Percentiles rank a stretch among this genome's conserved stretches.
phyloP scores from a whole-genome alignment of 257 asterid genomes.

The Solanum arcanum region DNA sequence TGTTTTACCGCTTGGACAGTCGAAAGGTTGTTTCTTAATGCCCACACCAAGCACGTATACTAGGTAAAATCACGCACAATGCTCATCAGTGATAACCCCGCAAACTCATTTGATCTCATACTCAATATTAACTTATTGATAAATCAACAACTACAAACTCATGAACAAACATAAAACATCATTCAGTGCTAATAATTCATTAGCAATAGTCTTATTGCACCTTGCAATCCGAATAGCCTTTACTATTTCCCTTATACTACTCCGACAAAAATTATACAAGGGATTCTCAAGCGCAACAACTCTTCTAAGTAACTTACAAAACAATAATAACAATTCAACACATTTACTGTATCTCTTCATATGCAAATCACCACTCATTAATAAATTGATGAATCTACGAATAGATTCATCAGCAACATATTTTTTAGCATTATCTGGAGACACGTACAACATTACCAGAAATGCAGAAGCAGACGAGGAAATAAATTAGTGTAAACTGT shows the following conservation, averaged over 20 bases:
- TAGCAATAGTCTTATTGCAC: too few relatives aligned
- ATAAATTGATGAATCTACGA: slow-evolving; percentile 23
- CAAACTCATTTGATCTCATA: slow-evolving; percentile 1
- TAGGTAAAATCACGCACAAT: background rate
- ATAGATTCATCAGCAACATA: slow-evolving; percentile 42
- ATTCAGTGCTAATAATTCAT: slow-evolving; percentile 2
- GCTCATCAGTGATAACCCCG: background rate
- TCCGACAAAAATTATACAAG: too few relatives aligned
- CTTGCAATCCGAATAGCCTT: too few relatives aligned
- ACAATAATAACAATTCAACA: too few relatives aligned
- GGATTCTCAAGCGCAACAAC: too few relatives aligned
- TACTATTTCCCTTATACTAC: too few relatives aligned
- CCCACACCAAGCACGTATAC: background rate
- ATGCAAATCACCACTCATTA: slow-evolving; percentile 3
- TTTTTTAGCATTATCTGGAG: slow-evolving; percentile 25
- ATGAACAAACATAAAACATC: slow-evolving; percentile 46
- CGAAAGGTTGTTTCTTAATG: background rate
- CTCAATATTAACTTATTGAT: slow-evolving; percentile 18
- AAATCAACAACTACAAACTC: slow-evolving; percentile 55
- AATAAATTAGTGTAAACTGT: background rate
- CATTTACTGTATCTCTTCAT: too few relatives aligned
- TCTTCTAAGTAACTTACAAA: too few relatives aligned
- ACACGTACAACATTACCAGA: slow-evolving; percentile 53
- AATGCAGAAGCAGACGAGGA: slow-evolving; percentile 44
- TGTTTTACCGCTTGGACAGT: too few relatives aligned